These are phyloP conservation scores for Podospora bellae-mahoneyi DNA, from an alignment of 495 filamentous ascomycete species.

Conservation along the genomic window DNA sequence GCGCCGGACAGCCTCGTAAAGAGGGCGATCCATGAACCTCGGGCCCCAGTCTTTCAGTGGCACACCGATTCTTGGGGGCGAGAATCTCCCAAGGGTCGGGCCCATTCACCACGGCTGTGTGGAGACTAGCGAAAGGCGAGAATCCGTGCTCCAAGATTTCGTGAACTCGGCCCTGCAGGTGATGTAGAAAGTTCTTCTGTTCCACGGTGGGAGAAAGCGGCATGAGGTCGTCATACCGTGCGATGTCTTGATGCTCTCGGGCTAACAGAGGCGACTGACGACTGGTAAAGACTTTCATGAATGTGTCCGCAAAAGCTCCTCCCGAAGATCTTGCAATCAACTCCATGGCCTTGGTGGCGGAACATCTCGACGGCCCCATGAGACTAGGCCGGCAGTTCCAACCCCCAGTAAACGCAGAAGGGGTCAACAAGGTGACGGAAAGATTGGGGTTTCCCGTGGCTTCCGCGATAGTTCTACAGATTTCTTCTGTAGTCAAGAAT, in stretches of 20 bases:
- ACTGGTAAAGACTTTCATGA: slow-evolving; percentile 24
- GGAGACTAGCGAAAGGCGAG: slow-evolving; percentile 11
- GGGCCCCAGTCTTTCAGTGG: slow-evolving; percentile 23
- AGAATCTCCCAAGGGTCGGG: slow-evolving; percentile 18
- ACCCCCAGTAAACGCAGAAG: slow-evolving; percentile 29
- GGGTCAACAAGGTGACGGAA: slow-evolving; percentile 22
- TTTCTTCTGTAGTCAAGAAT: slow-evolving; percentile 13
- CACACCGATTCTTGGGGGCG: slow-evolving; percentile 19
- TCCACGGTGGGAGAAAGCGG: slow-evolving; percentile 19
- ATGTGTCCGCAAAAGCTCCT: slow-evolving; percentile 23
- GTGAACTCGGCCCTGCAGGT: slow-evolving; percentile 26
- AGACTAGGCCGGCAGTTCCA: slow-evolving; percentile 28
- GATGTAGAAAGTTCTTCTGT: slow-evolving; percentile 21
- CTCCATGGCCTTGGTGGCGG: slow-evolving; percentile 7
- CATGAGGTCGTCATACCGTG: slow-evolving; percentile 27
- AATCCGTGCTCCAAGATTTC: slow-evolving; percentile 22
- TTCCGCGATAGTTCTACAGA: slow-evolving; percentile 16
- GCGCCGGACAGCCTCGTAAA: background rate
- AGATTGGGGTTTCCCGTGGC: slow-evolving; percentile 25
- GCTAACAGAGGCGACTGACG: slow-evolving; percentile 26
- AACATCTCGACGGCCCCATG: background rate
- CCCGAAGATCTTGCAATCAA: slow-evolving; percentile 25
- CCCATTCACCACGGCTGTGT: slow-evolving; percentile 7
- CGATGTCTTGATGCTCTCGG: slow-evolving; percentile 20
- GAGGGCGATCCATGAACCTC: slow-evolving; percentile 19